phyloP scores from a whole-genome alignment of 805 yeast genomes.

The Candida sakaeoensis region DNA sequence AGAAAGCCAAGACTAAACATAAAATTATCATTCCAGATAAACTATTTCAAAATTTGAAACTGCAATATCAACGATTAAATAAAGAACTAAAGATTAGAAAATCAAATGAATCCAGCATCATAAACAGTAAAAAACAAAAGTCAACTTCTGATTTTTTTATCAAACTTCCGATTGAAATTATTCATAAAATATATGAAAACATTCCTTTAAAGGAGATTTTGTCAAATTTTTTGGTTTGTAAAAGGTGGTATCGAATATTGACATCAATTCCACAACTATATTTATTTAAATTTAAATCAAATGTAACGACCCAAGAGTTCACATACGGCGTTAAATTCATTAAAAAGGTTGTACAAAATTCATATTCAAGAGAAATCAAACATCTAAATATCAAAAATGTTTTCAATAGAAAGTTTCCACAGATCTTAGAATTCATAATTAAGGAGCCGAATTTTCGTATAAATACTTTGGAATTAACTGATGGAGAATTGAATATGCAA shows the following conservation, averaged over 20 bases:
- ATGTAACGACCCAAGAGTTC: constrained; percentile 28
- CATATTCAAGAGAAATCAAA: constrained; percentile 16
- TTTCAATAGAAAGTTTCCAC: constrained; percentile 19
- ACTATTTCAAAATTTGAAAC: constrained; percentile 24
- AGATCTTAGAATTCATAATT: constrained; percentile 25
- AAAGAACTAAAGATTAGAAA: constrained; percentile 16
- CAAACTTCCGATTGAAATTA: constrained; percentile 27
- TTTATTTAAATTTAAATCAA: constrained; percentile 17
- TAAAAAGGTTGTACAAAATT: constrained; percentile 18
- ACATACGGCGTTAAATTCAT: constrained; percentile 25
- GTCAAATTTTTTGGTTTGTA: constrained; percentile 30
- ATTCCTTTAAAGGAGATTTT: constrained; percentile 21
- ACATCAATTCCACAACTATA: constrained; percentile 25
- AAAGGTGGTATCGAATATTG: constrained; percentile 29
- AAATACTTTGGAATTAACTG: constrained; percentile 25
- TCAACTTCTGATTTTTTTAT: constrained; percentile 22
- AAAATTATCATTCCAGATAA: constrained; percentile 27
- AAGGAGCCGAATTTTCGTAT: constrained; percentile 20
- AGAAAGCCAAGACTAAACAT: constrained; percentile 23
- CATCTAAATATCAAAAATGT: constrained; percentile 21
- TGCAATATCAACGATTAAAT: constrained; percentile 22
- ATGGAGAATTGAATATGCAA: constrained; percentile 23
- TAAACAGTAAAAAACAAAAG: constrained; percentile 1
- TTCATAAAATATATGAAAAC: constrained; percentile 22
- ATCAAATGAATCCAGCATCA: background rate